A percentile compares a stretch with the other conserved stretches of the same genome.
Conservation (phyloP, 2,329 filamentous ascomycete species). For the Coleophoma cylindrospora region DNA sequence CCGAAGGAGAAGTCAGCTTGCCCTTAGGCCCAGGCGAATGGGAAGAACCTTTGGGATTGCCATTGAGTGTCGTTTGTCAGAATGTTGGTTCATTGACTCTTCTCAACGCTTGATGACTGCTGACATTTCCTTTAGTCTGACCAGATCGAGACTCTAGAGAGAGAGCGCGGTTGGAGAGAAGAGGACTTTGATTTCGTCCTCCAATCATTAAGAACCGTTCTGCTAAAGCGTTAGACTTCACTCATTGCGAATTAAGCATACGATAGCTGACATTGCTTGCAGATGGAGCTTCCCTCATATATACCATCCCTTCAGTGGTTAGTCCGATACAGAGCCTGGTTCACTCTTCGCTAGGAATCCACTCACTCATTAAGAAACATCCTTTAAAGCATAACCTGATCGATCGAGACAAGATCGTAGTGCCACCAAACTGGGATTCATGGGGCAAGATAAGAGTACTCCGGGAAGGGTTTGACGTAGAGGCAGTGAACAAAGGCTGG, state of each 20-base stretch:
- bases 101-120: constrained; percentile 16
- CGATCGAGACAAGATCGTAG: constrained; percentile 88
- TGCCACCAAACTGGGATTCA: constrained; percentile 96
- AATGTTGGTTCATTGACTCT: constrained; percentile 53
- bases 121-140: constrained; percentile 10
- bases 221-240: constrained; percentile 64
- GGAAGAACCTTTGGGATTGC: constrained; percentile 83
- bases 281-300: constrained; percentile 84
- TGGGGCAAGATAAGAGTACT: constrained; percentile 96
- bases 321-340: constrained; percentile 76
- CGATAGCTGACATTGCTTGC: constrained; percentile 1
- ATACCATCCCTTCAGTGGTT: constrained; percentile 71
- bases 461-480: constrained; percentile 87
- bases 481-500: constrained; percentile 81
- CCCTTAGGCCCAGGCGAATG: constrained; percentile 86
- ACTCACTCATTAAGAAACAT: constrained; percentile 73
- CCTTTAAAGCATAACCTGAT: constrained; percentile 86
- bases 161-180: constrained; percentile 89
- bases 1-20: constrained; percentile 64
- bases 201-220: constrained; percentile 83
- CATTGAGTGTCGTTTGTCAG: constrained; percentile 92
- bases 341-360: constrained; percentile 82
- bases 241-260: too few relatives aligned
- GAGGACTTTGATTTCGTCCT: constrained; percentile 94
- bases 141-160: constrained; percentile 73